A percentile compares a stretch with the other conserved stretches of the same genome.
phyloP scores from a whole-genome alignment of 805 yeast species.

The Pichia eremophila region DNA sequence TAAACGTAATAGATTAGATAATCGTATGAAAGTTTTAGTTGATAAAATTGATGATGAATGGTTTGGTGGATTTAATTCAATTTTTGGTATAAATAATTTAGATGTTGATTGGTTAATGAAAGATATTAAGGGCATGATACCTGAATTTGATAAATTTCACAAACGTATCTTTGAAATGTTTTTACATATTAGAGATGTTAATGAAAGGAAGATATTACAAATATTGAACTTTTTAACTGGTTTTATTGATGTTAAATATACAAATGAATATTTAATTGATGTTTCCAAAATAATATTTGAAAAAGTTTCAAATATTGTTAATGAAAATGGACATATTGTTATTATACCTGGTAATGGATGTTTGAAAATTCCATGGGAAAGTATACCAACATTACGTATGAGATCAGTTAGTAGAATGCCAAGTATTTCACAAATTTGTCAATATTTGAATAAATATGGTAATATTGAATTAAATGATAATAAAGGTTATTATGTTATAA shows the following conservation, averaged over 20 bases:
- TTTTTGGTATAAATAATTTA: constrained; percentile 36
- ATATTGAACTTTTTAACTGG: constrained; percentile 55
- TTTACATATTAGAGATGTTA: constrained; percentile 3
- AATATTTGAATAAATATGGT: constrained; percentile 24
- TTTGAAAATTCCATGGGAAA: constrained; percentile 85
- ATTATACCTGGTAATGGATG: constrained; percentile 61
- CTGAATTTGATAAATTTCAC: not conserved
- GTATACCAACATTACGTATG: constrained; percentile 44
- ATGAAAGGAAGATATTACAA: constrained; percentile 39
- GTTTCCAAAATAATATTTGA: not conserved
- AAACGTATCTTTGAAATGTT: constrained; percentile 6
- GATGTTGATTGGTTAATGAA: constrained; percentile 27
- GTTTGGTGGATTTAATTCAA: constrained; percentile 69
- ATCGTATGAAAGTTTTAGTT: constrained; percentile 43
- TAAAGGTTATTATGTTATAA: constrained; percentile 55
- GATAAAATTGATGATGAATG: constrained; percentile 50
- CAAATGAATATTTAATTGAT: not conserved
- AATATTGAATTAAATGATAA: constrained; percentile 14
- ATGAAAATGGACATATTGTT: constrained; percentile 43
- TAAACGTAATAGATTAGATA: constrained; percentile 52
- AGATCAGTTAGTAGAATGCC: constrained; percentile 70
- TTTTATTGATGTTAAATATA: constrained; percentile 27
- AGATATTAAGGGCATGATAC: not conserved
- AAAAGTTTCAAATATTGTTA: not conserved
- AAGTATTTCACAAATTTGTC: constrained; percentile 38